Conservation (phyloP, 2,329 filamentous ascomycete genomes). For the Lecanoromycetidae sp. region DNA sequence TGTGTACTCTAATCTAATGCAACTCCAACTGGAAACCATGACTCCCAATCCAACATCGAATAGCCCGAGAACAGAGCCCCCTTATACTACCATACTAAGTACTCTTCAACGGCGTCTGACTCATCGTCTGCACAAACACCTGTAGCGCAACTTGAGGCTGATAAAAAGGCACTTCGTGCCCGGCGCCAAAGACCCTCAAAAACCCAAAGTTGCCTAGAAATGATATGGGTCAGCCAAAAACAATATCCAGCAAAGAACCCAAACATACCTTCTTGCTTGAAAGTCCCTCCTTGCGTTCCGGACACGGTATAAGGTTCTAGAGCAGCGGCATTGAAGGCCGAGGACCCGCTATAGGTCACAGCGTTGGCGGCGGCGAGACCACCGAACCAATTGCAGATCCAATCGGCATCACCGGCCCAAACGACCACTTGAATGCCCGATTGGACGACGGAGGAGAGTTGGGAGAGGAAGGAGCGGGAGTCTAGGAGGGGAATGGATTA, state of each 20-base stretch:
- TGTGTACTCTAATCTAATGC: too few species aligned
- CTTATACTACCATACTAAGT: conserved; percentile 1
- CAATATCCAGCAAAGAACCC: too few species aligned
- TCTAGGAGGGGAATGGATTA: not conserved
- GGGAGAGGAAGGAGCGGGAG: conserved; percentile 34
- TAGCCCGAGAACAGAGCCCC: not conserved
- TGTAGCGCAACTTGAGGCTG: conserved; percentile 35
- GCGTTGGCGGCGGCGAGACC: conserved; percentile 36
- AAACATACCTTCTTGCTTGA: conserved; percentile 40
- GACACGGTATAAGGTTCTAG: conserved; percentile 37
- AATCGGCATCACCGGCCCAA: conserved; percentile 48
- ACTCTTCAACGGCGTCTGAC: conserved; percentile 20
- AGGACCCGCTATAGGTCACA: conserved; percentile 32
- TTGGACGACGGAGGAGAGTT: conserved; percentile 35
- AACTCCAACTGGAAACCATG: too few species aligned
- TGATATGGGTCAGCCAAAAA: too few species aligned
- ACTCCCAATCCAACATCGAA: not conserved
- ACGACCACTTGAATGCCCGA: conserved; percentile 39
- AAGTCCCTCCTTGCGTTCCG: conserved; percentile 37
- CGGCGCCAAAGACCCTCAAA: conserved; percentile 36
- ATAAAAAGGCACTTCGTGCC: conserved; percentile 27
- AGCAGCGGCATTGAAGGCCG: conserved; percentile 30
- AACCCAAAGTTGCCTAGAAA: conserved; percentile 40
- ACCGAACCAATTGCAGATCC: conserved; percentile 49
- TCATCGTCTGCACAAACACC: conserved; percentile 37